phyloP scores from a whole-genome alignment of 768 basidiomycete genomes.

The Rhodosporidiobolus sp. region DNA sequence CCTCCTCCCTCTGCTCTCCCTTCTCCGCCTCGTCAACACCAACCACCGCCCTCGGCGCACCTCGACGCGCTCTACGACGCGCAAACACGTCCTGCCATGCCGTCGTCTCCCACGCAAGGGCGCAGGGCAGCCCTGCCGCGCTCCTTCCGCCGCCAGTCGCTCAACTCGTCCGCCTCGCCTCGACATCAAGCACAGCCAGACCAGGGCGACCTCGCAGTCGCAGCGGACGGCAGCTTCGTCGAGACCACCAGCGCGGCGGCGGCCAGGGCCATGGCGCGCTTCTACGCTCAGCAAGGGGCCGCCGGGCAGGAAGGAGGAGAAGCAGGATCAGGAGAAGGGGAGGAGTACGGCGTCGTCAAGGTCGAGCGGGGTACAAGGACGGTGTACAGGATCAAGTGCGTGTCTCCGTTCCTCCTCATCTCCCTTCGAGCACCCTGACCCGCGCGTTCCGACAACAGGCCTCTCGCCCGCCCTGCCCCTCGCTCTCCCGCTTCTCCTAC shows the following conservation, averaged over 20 bases:
- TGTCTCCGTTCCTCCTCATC: not conserved
- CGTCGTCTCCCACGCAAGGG: too few species aligned
- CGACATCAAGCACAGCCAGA: not conserved
- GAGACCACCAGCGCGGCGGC: slow-evolving; percentile 41
- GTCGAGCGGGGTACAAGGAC: slow-evolving; percentile 30
- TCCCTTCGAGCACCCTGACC: not conserved
- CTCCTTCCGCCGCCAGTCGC: not conserved
- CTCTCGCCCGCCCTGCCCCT: not conserved
- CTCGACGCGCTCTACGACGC: too few species aligned
- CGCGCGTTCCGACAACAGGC: not conserved
- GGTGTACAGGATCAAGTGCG: slow-evolving; percentile 40
- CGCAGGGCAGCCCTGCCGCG: too few species aligned
- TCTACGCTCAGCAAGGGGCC: slow-evolving; percentile 10
- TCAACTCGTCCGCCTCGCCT: too few species aligned
- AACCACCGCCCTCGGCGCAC: too few species aligned
- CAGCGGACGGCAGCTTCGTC: slow-evolving; percentile 37
- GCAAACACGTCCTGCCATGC: too few species aligned
- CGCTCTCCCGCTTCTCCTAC: not conserved
- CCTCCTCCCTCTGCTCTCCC: too few species aligned
- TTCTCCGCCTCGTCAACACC: too few species aligned
- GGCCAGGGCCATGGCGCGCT: slow-evolving; percentile 29
- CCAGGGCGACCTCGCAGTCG: slow-evolving; percentile 11
- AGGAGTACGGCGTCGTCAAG: slow-evolving; percentile 26
- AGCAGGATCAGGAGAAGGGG: not conserved
- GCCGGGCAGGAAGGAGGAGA: too few species aligned